Evolutionary conservation across 495 filamentous ascomycete genomes (phyloP), one percentile per base, ranked within the genome.

Genomic region (Pyrenopolyporus hunteri): DNA sequence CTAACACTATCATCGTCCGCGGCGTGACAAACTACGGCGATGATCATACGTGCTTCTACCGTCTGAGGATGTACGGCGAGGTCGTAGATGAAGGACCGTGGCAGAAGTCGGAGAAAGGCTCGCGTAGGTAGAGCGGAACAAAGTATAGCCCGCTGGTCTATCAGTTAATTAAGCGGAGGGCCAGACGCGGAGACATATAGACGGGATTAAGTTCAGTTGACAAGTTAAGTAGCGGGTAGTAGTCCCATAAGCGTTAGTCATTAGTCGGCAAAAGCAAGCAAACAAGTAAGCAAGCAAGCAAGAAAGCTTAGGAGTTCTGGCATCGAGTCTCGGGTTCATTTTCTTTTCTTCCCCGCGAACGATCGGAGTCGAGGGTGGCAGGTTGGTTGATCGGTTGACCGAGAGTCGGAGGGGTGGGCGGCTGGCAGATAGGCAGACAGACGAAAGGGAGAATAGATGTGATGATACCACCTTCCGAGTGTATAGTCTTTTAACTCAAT

Each of bases 11-110:
- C 19, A 57, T 85, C 32, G 58, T 89, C 6, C 69, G 84, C 23
- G 80, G 80, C 6, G 66, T 73, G 23, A 79, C 64, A 28, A 87
- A 85, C 64, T 82, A 82, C 67, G 85, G 85, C 7, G 64, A 66
- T 0, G 78, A 83, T 22, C 80, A 81, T 54, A 86, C 86, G 2
- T 89, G 86, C 70, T 74, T 89, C 52, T 89, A 88, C 69, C 73
- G 85, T 8, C 55, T 87, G 9, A 59, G 79, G 19, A 25, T 88
- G 53, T 85, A 82, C 57, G 85, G 85, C 5, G 69, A 82, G 13
- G 35, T 65, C 42, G 43, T 59, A 26, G 59, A 67, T 14, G 35
- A 46, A n/a, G 39, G 6, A 59, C 39, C 23, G 26, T 55, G 42
- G 36, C 11, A 31, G n/a, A n/a, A n/a, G n/a, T n/a, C n/a, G n/a